Conservation (phyloP, 2,329 filamentous ascomycete genomes). For the Cadophora sp. region DNA sequence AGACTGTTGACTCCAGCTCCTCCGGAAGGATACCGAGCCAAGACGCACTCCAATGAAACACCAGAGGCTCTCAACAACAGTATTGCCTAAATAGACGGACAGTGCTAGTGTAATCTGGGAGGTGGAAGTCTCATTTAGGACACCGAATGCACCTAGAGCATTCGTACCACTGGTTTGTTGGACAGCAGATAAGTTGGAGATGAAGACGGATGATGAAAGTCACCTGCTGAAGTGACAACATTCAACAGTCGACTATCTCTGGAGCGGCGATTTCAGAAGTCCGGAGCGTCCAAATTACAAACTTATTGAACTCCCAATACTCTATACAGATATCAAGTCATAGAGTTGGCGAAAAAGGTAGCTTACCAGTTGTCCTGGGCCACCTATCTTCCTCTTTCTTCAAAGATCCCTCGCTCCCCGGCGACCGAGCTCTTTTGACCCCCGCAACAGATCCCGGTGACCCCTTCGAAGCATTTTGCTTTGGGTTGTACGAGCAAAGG, state of each 20-base stretch:
- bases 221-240: background rate
- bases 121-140: background rate
- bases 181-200: background rate
- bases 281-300: background rate
- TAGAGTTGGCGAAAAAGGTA: background rate
- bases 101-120: background rate
- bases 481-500: slow-evolving; percentile 72
- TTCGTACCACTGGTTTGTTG: background rate
- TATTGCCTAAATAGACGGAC: background rate
- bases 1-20: background rate
- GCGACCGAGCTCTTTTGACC: slow-evolving; percentile 39
- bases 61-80: background rate
- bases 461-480: slow-evolving; percentile 47
- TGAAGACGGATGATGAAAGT: background rate
- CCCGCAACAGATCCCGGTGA: slow-evolving; percentile 33
- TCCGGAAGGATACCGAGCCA: background rate
- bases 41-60: background rate
- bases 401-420: slow-evolving; percentile 39
- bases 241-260: background rate
- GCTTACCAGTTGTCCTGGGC: slow-evolving; percentile 43
- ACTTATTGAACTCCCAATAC: background rate
- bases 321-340: background rate
- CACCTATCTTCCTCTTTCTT: slow-evolving; percentile 42
- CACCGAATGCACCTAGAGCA: background rate
- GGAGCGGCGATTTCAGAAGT: background rate